Percentiles rank a stretch among this genome's conserved stretches.
phyloP scores from a whole-genome alignment of 345 rosid species.

The Physaria fendleri region DNA sequence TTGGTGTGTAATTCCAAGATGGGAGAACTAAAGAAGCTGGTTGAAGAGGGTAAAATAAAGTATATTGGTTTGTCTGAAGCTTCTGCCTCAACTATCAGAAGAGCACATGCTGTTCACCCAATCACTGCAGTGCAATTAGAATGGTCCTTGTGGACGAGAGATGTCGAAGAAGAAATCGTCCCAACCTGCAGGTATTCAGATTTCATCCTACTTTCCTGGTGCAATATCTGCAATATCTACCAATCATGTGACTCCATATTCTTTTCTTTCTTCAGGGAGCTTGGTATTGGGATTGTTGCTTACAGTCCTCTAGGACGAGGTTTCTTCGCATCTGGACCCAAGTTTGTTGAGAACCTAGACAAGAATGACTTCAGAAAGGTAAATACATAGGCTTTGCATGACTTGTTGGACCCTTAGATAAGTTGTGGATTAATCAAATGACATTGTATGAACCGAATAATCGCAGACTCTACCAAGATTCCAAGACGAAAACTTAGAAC shows the following conservation, averaged over 20 bases:
- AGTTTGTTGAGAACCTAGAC: conserved; percentile 31
- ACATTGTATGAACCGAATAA: background rate
- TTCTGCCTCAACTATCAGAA: conserved; percentile 60
- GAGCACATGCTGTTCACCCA: conserved; percentile 75
- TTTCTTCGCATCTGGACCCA: conserved; percentile 48
- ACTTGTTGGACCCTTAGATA: background rate
- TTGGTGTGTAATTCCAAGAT: conserved; percentile 9
- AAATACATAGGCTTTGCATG: background rate
- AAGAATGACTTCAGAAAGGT: conserved; percentile 43
- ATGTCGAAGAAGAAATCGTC: conserved; percentile 55
- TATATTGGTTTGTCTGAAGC: conserved; percentile 62
- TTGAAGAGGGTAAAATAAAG: conserved; percentile 66
- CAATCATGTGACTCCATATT: background rate
- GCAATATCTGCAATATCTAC: background rate
- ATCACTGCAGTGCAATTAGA: conserved; percentile 58
- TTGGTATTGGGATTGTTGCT: conserved; percentile 66
- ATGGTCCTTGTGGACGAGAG: conserved; percentile 73
- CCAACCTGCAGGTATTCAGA: conserved; percentile 19
- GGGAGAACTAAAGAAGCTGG: conserved; percentile 63
- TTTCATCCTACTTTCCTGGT: background rate
- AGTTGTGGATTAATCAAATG: background rate
- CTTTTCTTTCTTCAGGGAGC: conserved; percentile 39
- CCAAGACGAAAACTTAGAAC: conserved; percentile 48
- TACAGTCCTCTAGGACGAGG: conserved; percentile 70
- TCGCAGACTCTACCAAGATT: conserved; percentile 46